Evolutionary conservation across 2,329 filamentous ascomycete species (phyloP).

Genomic region (Claviceps capensis): DNA sequence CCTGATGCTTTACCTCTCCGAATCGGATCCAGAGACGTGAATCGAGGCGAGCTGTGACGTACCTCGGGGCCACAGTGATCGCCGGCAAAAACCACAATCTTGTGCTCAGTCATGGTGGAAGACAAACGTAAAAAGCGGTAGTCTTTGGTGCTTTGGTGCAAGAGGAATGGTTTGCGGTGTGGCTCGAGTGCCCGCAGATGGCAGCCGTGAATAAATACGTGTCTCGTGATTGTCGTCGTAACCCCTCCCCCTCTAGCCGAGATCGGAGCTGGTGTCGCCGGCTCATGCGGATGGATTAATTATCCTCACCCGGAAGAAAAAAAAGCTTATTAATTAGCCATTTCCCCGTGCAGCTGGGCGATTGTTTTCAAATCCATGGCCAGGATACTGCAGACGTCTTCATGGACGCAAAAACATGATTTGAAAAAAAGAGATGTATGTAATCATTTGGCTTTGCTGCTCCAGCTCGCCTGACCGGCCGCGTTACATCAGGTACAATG

Average conservation of each 20-base stretch:
- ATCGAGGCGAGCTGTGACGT: conserved; percentile 15
- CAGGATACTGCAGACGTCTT: not conserved
- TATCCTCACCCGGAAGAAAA: not conserved
- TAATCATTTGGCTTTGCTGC: not conserved
- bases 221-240: not conserved
- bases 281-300: too few species aligned
- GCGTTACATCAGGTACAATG: too few species aligned
- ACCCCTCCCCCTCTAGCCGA: conserved; percentile 7
- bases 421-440: not conserved
- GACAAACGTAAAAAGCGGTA: not conserved
- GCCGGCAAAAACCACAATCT: conserved; percentile 66
- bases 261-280: conserved; percentile 3
- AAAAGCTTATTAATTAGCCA: not conserved
- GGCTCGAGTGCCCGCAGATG: not conserved
- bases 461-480: not conserved
- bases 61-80: conserved; percentile 80
- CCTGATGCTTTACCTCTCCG: conserved; percentile 9
- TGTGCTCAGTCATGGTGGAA: conserved; percentile 47
- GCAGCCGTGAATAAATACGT: not conserved
- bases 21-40: conserved; percentile 8
- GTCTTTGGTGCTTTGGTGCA: not conserved
- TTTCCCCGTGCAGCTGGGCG: not conserved
- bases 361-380: not conserved
- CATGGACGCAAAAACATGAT: not conserved
- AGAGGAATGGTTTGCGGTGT: not conserved